Conservation (phyloP, 345 rosid genomes). For the Lepidium didymum region DNA sequence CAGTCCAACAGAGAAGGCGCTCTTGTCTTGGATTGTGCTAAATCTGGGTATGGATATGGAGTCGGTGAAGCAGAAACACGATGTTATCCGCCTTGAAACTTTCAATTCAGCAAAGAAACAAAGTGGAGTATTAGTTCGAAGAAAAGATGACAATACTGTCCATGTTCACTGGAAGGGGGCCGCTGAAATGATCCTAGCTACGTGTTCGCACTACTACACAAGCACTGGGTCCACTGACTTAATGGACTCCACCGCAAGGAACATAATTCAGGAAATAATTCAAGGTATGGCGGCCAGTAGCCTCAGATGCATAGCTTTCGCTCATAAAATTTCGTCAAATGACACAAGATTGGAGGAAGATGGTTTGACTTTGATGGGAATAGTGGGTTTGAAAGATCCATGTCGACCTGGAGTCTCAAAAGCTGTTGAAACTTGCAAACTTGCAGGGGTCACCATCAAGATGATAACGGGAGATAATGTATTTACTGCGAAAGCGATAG, state of each 20-base stretch:
- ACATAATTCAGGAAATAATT: constrained; percentile 33
- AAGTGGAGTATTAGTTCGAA: constrained; percentile 42
- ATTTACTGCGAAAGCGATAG: constrained; percentile 69
- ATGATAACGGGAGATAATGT: constrained; percentile 74
- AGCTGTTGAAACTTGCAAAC: constrained; percentile 52
- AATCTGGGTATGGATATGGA: constrained; percentile 47
- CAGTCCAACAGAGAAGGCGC: constrained; percentile 69
- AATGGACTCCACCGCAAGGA: constrained; percentile 31
- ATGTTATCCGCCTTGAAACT: constrained; percentile 42
- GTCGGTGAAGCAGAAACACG: constrained; percentile 28
- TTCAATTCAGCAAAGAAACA: constrained; percentile 58
- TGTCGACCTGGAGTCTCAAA: constrained; percentile 48
- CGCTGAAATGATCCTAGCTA: constrained; percentile 54
- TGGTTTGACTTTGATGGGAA: constrained; percentile 40
- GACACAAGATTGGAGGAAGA: constrained; percentile 35
- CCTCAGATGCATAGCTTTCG: constrained; percentile 63
- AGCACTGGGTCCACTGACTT: constrained; percentile 22
- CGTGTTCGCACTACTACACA: constrained; percentile 43
- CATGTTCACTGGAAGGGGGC: constrained; percentile 74
- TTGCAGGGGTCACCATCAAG: constrained; percentile 54
- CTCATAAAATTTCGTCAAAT: constrained; percentile 36
- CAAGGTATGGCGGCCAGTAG: constrained; percentile 54
- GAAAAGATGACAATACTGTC: constrained; percentile 30
- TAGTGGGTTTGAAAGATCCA: constrained; percentile 68
- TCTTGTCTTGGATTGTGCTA: constrained; percentile 55